Percentiles rank a stretch among this genome's conserved stretches.
These are phyloP conservation scores for Geranomyces michiganensis DNA, from an alignment of 192 early-diverging fungal genomes.

Conservation along the genomic window DNA sequence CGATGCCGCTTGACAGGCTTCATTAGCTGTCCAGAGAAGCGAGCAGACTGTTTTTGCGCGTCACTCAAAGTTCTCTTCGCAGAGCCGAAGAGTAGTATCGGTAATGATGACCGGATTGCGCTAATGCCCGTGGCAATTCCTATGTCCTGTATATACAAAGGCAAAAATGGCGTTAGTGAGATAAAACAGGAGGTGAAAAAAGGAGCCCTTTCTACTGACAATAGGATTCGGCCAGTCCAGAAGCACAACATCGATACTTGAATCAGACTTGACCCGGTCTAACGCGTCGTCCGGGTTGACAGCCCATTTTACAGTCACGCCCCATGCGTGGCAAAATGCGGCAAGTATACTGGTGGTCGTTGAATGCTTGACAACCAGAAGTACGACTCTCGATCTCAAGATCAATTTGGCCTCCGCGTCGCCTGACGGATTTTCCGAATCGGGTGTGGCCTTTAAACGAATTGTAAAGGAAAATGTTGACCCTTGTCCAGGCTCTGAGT, in stretches of 20 bases:
- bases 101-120: too few species aligned
- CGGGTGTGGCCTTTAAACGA: background rate
- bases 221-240: slow-evolving; percentile 4
- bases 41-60: slow-evolving; percentile 3
- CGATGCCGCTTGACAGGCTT: slow-evolving; percentile 24
- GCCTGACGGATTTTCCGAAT: background rate
- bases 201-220: background rate
- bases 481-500: slow-evolving; percentile 70
- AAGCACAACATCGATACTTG: background rate
- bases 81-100: too few species aligned
- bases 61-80: background rate
- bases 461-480: slow-evolving; percentile 78
- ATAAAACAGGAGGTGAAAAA: background rate
- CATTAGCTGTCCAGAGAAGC: slow-evolving; percentile 14
- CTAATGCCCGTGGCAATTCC: too few species aligned
- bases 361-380: slow-evolving; percentile 29
- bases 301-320: slow-evolving; percentile 2
- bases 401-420: background rate
- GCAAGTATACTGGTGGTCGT: slow-evolving; percentile 28
- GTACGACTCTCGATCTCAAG: background rate
- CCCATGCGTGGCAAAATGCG: slow-evolving; percentile 6
- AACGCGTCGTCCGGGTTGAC: background rate
- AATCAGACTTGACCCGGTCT: background rate
- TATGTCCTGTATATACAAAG: too few species aligned
- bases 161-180: too few species aligned